Evolutionary conservation across 306 rosid species (phyloP).

Genomic region (Rosa persica): DNA sequence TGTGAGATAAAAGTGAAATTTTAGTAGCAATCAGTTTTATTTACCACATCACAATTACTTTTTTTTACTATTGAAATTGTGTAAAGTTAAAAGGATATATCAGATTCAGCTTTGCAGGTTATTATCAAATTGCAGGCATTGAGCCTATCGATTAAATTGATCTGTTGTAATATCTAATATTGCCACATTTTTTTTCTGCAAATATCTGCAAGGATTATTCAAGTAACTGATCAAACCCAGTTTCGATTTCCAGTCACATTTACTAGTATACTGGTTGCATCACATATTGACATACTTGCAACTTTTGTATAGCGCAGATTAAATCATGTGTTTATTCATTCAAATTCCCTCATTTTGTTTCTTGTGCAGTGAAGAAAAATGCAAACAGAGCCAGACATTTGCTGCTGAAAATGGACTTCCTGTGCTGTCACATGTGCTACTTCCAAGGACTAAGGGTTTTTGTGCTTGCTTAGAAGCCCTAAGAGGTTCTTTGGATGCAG

Average conservation of each 20-base stretch:
- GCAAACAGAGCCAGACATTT: slow-evolving; percentile 57
- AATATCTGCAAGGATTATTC: not conserved
- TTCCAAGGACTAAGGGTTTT: slow-evolving; percentile 91
- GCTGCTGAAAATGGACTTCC: slow-evolving; percentile 82
- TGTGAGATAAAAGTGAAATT: not conserved
- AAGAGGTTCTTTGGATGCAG: slow-evolving; percentile 78
- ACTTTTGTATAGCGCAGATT: not conserved
- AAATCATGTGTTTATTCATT: slow-evolving; percentile 3
- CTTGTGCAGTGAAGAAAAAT: slow-evolving; percentile 64
- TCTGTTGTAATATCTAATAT: not conserved
- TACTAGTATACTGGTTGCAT: not conserved
- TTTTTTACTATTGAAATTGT: not conserved
- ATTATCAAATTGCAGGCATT: not conserved
- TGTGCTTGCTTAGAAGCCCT: slow-evolving; percentile 77
- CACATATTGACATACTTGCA: not conserved
- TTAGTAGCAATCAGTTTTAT: not conserved
- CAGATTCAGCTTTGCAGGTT: not conserved
- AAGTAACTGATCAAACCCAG: not conserved
- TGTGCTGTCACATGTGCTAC: slow-evolving; percentile 67
- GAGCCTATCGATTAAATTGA: not conserved
- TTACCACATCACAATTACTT: no score
- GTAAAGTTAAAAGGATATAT: not conserved
- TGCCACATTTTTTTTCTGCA: not conserved
- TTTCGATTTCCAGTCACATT: not conserved
- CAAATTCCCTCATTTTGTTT: slow-evolving; percentile 2